These are phyloP conservation scores for Saccharomyces mikatae DNA, from an alignment of 805 yeast species.

Conservation along the genomic window DNA sequence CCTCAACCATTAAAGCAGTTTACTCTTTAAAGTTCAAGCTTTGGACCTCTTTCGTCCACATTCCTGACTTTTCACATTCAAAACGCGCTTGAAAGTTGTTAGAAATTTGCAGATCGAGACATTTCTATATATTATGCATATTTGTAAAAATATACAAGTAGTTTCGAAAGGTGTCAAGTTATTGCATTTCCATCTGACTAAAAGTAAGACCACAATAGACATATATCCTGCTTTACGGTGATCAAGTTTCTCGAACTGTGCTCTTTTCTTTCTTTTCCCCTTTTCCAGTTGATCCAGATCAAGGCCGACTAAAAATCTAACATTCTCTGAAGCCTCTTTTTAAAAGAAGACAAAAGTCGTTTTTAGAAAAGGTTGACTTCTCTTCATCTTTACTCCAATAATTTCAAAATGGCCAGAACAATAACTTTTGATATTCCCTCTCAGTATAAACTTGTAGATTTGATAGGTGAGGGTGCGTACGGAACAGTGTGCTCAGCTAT, in stretches of 20 bases:
- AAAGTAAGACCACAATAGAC: background rate
- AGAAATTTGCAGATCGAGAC: background rate
- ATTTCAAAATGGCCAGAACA: conserved; percentile 32
- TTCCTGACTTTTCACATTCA: background rate
- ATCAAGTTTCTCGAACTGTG: background rate
- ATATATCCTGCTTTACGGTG: background rate
- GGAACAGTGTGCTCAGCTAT: conserved; percentile 69
- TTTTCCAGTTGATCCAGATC: background rate
- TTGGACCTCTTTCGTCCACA: background rate
- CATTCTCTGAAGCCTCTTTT: background rate
- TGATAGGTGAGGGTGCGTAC: conserved; percentile 76
- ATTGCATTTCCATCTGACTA: background rate
- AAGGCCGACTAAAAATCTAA: background rate
- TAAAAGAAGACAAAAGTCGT: background rate
- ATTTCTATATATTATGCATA: background rate
- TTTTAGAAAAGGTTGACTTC: background rate
- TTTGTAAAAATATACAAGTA: background rate
- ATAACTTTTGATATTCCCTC: conserved; percentile 57
- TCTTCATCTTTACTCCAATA: background rate
- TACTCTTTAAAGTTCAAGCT: background rate
- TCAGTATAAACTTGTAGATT: conserved; percentile 49
- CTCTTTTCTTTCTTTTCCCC: background rate
- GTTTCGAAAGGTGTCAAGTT: background rate
- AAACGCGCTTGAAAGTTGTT: background rate
- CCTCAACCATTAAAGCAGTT: background rate